Conservation (phyloP, 192 early-diverging fungal genomes). For the Cetraspora pellucida region DNA sequence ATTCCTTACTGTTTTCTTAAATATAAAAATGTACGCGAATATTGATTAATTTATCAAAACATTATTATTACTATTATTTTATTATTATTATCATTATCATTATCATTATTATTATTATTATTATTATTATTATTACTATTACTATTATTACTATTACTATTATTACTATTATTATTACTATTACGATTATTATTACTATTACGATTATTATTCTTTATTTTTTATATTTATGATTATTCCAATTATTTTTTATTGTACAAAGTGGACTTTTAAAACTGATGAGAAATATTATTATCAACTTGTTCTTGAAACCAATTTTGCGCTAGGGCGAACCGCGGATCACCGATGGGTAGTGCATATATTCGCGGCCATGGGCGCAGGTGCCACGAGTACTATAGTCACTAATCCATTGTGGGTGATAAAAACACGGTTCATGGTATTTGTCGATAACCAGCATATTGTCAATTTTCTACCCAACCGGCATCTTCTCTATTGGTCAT, state of each 20-base stretch:
- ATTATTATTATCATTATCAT: too few species aligned
- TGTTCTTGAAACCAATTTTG: slow-evolving; percentile 12
- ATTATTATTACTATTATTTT: too few species aligned
- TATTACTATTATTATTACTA: too few species aligned
- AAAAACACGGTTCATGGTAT: slow-evolving; percentile 86
- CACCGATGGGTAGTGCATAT: slow-evolving; percentile 65
- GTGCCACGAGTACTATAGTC: slow-evolving; percentile 70
- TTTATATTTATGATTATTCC: background rate
- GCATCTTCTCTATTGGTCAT: too few species aligned
- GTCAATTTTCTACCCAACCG: background rate
- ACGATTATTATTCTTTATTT: background rate
- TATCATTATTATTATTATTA: too few species aligned
- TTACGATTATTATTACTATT: too few species aligned
- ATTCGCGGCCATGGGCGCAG: slow-evolving; percentile 84
- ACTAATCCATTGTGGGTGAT: slow-evolving; percentile 95
- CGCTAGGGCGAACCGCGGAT: slow-evolving; percentile 16
- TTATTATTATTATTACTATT: too few species aligned
- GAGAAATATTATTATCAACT: slow-evolving; percentile 5
- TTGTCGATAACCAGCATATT: slow-evolving; percentile 11
- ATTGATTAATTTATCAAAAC: too few species aligned
- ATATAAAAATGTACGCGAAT: too few species aligned
- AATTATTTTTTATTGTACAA: background rate
- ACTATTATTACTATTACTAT: too few species aligned
- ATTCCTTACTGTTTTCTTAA: too few species aligned
- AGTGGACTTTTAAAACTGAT: slow-evolving; percentile 7